Evolutionary conservation across 257 asterid genomes (phyloP).

Genomic region (Nicotiana sylvestris): DNA sequence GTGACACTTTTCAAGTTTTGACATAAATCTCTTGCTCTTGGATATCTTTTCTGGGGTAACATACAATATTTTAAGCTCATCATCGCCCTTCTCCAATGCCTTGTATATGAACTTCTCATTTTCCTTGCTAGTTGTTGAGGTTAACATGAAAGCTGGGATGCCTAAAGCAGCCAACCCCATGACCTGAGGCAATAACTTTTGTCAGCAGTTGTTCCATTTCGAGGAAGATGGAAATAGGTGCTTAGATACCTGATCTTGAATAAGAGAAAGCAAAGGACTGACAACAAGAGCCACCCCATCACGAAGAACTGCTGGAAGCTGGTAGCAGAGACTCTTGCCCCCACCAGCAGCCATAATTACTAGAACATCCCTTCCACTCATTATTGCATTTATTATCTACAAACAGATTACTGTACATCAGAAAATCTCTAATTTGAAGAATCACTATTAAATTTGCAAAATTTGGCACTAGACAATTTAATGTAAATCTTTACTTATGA

Average conservation of each 20-base stretch:
- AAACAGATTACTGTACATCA: not conserved
- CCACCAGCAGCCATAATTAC: constrained; percentile 99
- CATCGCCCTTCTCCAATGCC: constrained; percentile 89
- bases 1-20: constrained; percentile 94
- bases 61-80: constrained; percentile 72
- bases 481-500: not conserved
- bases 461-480: not conserved
- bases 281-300: constrained; percentile 85
- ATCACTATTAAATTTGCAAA: not conserved
- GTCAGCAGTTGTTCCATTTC: constrained; percentile 4
- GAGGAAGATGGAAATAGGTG: not conserved
- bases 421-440: not conserved
- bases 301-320: constrained; percentile 86
- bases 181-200: constrained; percentile 46
- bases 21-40: constrained; percentile 96
- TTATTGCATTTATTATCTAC: constrained; percentile 79
- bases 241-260: constrained; percentile 78
- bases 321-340: constrained; percentile 97
- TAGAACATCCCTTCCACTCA: constrained; percentile 85
- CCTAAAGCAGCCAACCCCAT: constrained; percentile 95
- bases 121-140: constrained; percentile 79
- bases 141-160: constrained; percentile 79
- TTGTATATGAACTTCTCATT: constrained; percentile 84
- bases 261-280: constrained; percentile 94
- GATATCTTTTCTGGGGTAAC: constrained; percentile 98